These are phyloP conservation scores for Moesziomyces antarcticus DNA, from an alignment of 1,284 basidiomycete genomes.

Conservation along the genomic window DNA sequence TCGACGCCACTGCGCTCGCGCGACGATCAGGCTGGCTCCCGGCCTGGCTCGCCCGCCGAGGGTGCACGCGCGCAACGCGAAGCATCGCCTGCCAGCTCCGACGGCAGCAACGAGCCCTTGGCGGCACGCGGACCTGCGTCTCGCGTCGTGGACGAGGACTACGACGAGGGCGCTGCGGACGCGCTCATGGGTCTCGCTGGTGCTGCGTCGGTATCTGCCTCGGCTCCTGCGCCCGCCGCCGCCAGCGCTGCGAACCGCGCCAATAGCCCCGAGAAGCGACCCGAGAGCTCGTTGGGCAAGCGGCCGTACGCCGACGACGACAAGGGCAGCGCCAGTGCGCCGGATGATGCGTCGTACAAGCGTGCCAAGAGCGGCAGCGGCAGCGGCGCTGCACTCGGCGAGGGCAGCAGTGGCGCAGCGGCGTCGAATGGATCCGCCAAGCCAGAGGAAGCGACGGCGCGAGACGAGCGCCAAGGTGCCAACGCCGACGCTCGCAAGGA, in stretches of 20 bases:
- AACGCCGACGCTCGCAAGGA: constrained; percentile 4
- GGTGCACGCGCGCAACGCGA: constrained; percentile 28
- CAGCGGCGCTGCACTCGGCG: constrained; percentile 3
- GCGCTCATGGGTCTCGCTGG: constrained; percentile 67
- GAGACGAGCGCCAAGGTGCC: background rate
- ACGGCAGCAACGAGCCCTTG: constrained; percentile 54
- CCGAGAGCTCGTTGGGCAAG: constrained; percentile 49
- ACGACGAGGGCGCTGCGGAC: constrained; percentile 65
- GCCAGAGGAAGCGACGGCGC: background rate
- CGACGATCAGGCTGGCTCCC: constrained; percentile 23
- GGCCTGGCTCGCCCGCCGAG: constrained; percentile 25
- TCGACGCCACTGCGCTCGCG: constrained; percentile 26
- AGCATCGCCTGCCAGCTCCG: constrained; percentile 47
- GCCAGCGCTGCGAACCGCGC: constrained; percentile 13
- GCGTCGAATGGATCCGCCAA: constrained; percentile 5
- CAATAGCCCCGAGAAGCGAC: constrained; percentile 33
- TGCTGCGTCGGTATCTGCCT: constrained; percentile 50
- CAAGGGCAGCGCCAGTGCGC: constrained; percentile 6
- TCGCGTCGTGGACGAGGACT: constrained; percentile 63
- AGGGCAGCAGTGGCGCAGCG: background rate
- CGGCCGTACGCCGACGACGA: constrained; percentile 39
- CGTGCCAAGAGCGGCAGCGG: constrained; percentile 37
- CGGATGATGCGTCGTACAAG: constrained; percentile 36
- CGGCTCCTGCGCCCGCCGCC: constrained; percentile 12
- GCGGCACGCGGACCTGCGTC: constrained; percentile 40